Percentiles rank a stretch among this genome's conserved stretches.
phyloP scores from a whole-genome alignment of 768 basidiomycete genomes.

The Rhizopogon salebrosus region DNA sequence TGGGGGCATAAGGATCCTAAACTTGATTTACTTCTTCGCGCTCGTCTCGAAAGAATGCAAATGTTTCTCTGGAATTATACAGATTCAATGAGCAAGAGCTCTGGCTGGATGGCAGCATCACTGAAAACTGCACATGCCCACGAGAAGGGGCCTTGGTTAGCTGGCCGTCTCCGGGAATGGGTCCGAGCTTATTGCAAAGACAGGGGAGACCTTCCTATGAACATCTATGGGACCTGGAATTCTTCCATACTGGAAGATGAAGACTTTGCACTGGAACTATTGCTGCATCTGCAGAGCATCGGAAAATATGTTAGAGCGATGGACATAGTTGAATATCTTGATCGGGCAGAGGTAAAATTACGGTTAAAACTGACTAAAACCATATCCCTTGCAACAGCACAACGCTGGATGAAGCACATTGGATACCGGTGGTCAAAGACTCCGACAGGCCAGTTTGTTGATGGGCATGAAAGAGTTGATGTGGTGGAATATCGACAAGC shows the following conservation, averaged over 20 bases:
- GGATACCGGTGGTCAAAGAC: conserved; percentile 24
- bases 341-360: conserved; percentile 6
- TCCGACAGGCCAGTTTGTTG: conserved; percentile 30
- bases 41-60: too few species aligned
- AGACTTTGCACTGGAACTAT: conserved; percentile 11
- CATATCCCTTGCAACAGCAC: conserved; percentile 26
- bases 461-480: conserved; percentile 34
- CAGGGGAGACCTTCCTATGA: too few species aligned
- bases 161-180: too few species aligned
- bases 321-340: conserved; percentile 15
- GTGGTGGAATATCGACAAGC: conserved; percentile 23
- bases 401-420: conserved; percentile 32
- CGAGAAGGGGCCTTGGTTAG: too few species aligned
- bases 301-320: conserved; percentile 15
- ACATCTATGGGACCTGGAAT: too few species aligned
- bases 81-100: too few species aligned
- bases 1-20: too few species aligned
- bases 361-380: conserved; percentile 12
- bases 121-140: too few species aligned
- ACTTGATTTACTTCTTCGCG: too few species aligned
- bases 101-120: too few species aligned
- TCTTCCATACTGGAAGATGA: neutral
- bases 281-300: conserved; percentile 10
- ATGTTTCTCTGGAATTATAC: too few species aligned
- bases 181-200: too few species aligned